A percentile compares a stretch with the other conserved stretches of the same genome.
Evolutionary conservation across 495 filamentous ascomycete species (phyloP).

Genomic region (Aspergillus kassunensis): DNA sequence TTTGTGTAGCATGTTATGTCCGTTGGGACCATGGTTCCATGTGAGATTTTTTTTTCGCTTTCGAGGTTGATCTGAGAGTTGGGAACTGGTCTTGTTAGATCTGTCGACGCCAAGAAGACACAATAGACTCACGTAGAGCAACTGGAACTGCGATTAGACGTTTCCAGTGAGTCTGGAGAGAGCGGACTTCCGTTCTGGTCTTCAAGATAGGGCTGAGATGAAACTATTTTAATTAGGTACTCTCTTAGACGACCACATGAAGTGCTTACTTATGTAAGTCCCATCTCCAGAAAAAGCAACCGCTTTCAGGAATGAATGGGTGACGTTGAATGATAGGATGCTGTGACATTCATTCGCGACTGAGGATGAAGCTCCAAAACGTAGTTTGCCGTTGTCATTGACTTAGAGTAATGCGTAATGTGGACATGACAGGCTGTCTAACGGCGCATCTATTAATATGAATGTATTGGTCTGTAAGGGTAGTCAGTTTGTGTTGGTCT

Average conservation of each 20-base stretch:
- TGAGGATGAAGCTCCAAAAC: slow-evolving; percentile 34
- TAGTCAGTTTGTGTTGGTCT: too few species aligned
- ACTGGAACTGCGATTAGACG: slow-evolving; percentile 5
- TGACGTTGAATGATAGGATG: slow-evolving; percentile 34
- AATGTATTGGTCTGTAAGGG: slow-evolving; percentile 20
- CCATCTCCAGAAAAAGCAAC: slow-evolving; percentile 27
- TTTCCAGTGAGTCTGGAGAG: slow-evolving; percentile 15
- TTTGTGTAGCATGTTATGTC: slow-evolving; percentile 29
- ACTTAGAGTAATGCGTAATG: slow-evolving; percentile 42
- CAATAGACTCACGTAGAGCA: slow-evolving; percentile 12
- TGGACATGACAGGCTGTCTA: slow-evolving; percentile 20
- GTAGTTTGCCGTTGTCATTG: slow-evolving; percentile 32
- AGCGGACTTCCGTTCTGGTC: slow-evolving; percentile 12
- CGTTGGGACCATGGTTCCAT: slow-evolving; percentile 25
- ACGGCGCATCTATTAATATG: slow-evolving; percentile 26
- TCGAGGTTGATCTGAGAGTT: slow-evolving; percentile 8
- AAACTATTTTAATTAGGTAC: not conserved
- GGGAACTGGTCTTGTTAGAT: slow-evolving; percentile 4
- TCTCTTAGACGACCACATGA: not conserved
- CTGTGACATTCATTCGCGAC: slow-evolving; percentile 29
- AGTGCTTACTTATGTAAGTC: slow-evolving; percentile 5
- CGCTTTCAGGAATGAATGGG: slow-evolving; percentile 33
- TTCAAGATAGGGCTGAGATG: not conserved
- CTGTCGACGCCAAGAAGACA: not conserved
- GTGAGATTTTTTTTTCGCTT: slow-evolving; percentile 24